A percentile compares a stretch with the other conserved stretches of the same genome.
Evolutionary conservation across 1,284 basidiomycete species (phyloP).

Genomic region (Ustilago lituana): DNA sequence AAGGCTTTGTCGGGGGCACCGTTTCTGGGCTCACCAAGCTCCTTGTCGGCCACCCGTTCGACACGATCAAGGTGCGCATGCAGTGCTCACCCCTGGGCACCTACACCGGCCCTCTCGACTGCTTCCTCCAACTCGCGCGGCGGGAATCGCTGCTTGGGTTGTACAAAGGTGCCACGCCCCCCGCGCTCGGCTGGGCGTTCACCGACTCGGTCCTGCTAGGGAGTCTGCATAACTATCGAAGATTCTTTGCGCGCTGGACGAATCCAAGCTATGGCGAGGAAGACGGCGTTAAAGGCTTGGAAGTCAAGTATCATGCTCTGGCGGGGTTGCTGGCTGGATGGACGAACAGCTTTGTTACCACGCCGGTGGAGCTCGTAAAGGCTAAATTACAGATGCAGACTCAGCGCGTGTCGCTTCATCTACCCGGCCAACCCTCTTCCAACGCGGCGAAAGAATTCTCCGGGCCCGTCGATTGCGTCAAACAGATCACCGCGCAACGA

Average conservation of each 20-base stretch:
- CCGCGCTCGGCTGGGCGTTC: conserved; percentile 79
- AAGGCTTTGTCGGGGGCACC: conserved; percentile 68
- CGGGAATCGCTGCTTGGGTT: conserved; percentile 71
- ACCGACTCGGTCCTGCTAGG: conserved; percentile 80
- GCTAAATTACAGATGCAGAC: conserved; percentile 81
- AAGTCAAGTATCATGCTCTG: conserved; percentile 64
- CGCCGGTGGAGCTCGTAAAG: conserved; percentile 73
- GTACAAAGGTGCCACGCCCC: conserved; percentile 72
- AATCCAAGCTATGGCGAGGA: conserved; percentile 21
- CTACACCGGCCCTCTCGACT: conserved; percentile 76
- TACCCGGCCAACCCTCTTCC: conserved; percentile 3
- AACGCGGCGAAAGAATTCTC: conserved; percentile 36
- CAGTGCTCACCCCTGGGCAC: conserved; percentile 79
- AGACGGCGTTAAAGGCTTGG: conserved; percentile 37
- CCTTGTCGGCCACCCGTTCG: conserved; percentile 70
- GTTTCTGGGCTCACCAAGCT: conserved; percentile 68
- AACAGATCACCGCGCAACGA: conserved; percentile 59
- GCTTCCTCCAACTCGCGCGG: conserved; percentile 74
- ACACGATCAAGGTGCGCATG: conserved; percentile 79
- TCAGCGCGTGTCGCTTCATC: conserved; percentile 69
- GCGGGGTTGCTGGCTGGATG: conserved; percentile 80
- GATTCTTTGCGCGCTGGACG: conserved; percentile 25
- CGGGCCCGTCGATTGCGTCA: conserved; percentile 67
- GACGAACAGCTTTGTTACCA: conserved; percentile 76
- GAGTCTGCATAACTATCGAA: conserved; percentile 70